Base-by-base conservation (phyloP, 2,329 filamentous ascomycete genomes). In the Neofusicoccum ribis region DNA sequence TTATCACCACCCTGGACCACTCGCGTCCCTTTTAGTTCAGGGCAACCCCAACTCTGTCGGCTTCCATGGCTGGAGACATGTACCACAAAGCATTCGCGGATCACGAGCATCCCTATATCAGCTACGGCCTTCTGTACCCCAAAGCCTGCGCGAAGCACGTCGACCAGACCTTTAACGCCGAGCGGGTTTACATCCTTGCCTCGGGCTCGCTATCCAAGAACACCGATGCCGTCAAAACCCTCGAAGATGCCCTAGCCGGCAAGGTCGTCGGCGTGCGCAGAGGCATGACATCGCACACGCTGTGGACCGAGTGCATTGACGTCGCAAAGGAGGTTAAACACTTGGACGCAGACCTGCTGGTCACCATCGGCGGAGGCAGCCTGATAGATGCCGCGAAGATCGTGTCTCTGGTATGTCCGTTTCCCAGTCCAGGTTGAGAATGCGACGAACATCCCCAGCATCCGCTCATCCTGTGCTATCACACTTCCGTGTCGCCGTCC, bases 351-450 rank as follows among this genome's bases (percentile, higher is more conserved):
- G 85, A 88, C 73, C 77, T 83, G 46, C 70, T 88, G 5, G 71
- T 87, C 11, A 87, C 85, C 0, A 71, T 87, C 2, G 85, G 86
- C 3, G 85, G 79, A 0, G 84, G 85, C 0, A 85, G 81, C 52
- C 70, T 87, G n/a, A 86, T 83, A 0, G 85, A 87, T 70, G 84
- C 77, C 0, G 84, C 84, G 0, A 87, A 87, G 71, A 75, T 87
- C 1, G 74, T 84, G 31, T 75, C 80, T 3, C 73, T 85, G 23
- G 83, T 81, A 63, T 11, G 56, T 67, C 49, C 8, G 66, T 59
- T 68, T 66, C 12, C 36, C 34, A 31, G 31, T 2, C 56, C 14
- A 11, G 3, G 7, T n/a, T 15, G 8, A 11, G 14, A 52, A 34
- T 51, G 20, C 11, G 9, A 27, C 15, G 9, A 14, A 17, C 49